Conservation (phyloP, 75 land plant genomes). For the Isoetes taiwanensis region DNA sequence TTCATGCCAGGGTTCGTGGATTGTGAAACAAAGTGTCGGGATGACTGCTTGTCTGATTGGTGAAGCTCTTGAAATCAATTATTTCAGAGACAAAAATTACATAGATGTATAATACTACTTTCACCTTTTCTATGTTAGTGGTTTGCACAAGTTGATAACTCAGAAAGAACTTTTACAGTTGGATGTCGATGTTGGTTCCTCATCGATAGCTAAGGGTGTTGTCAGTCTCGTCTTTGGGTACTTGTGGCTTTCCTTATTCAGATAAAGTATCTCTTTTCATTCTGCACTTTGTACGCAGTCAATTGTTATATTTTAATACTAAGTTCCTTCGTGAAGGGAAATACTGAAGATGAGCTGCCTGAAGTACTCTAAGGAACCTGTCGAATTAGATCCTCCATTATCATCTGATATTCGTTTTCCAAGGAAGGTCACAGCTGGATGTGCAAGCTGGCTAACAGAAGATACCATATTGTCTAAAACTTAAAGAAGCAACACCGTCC, state of each 20-base stretch:
- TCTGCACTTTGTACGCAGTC: too few relatives aligned
- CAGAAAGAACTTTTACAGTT: slow-evolving; percentile 30
- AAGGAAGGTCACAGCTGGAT: too few relatives aligned
- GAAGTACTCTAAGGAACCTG: too few relatives aligned
- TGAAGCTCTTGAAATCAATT: slow-evolving; percentile 62
- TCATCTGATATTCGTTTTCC: too few relatives aligned
- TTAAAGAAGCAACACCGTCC: too few relatives aligned
- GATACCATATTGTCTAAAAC: too few relatives aligned
- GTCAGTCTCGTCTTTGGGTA: slow-evolving; percentile 78
- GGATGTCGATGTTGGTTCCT: slow-evolving; percentile 74
- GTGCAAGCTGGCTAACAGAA: too few relatives aligned
- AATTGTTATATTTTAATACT: too few relatives aligned
- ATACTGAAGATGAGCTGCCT: too few relatives aligned
- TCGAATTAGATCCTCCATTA: too few relatives aligned
- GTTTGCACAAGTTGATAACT: neutral
- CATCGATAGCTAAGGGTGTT: slow-evolving; percentile 82
- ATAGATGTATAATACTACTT: slow-evolving; percentile 42
- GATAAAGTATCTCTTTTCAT: slow-evolving; percentile 29
- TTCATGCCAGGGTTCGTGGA: slow-evolving; percentile 99
- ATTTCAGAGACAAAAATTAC: slow-evolving; percentile 62
- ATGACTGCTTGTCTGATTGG: slow-evolving; percentile 89
- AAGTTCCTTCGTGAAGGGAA: too few relatives aligned
- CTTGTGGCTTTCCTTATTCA: slow-evolving; percentile 88
- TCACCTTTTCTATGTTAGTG: neutral
- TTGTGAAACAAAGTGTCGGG: slow-evolving; percentile 95